Percentiles rank a stretch among this genome's conserved stretches.
These are phyloP conservation scores for Phytophthora sojae DNA, from an alignment of 352 stramenopile genomes.

Conservation along the genomic window DNA sequence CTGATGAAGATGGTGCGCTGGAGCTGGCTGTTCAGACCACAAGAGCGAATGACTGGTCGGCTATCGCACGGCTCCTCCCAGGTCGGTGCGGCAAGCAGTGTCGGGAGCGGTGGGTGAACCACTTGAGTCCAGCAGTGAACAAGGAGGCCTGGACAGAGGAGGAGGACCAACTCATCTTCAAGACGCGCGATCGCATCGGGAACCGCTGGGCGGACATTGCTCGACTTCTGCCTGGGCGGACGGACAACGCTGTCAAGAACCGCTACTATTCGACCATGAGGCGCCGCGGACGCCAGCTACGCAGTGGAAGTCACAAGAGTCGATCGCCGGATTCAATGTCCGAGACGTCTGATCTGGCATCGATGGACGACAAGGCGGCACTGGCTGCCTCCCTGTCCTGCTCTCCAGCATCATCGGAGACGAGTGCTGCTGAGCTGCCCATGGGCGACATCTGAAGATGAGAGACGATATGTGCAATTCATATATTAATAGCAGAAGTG, in stretches of 20 bases:
- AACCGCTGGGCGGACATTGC: slow-evolving; percentile 99
- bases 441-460: slow-evolving; percentile 23
- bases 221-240: slow-evolving; percentile 93
- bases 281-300: slow-evolving; percentile 66
- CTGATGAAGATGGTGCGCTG: slow-evolving; percentile 68
- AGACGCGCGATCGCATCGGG: slow-evolving; percentile 81
- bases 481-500: slow-evolving; percentile 12
- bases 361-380: slow-evolving; percentile 27
- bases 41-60: slow-evolving; percentile 89
- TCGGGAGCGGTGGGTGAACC: slow-evolving; percentile 97
- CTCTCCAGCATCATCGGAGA: slow-evolving; percentile 36
- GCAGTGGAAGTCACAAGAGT: slow-evolving; percentile 27
- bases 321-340: slow-evolving; percentile 30
- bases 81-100: slow-evolving; percentile 97
- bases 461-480: slow-evolving; percentile 9
- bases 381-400: slow-evolving; percentile 3
- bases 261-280: slow-evolving; percentile 90
- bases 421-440: slow-evolving; percentile 14
- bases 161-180: slow-evolving; percentile 92
- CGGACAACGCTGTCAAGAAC: slow-evolving; percentile 98
- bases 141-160: slow-evolving; percentile 95
- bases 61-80: slow-evolving; percentile 93
- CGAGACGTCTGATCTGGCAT: slow-evolving; percentile 14
- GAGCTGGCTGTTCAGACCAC: slow-evolving; percentile 60
- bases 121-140: slow-evolving; percentile 94